Evolutionary conservation across 805 yeast species (phyloP).

Genomic region (Sugiyamaella valdiviana): DNA sequence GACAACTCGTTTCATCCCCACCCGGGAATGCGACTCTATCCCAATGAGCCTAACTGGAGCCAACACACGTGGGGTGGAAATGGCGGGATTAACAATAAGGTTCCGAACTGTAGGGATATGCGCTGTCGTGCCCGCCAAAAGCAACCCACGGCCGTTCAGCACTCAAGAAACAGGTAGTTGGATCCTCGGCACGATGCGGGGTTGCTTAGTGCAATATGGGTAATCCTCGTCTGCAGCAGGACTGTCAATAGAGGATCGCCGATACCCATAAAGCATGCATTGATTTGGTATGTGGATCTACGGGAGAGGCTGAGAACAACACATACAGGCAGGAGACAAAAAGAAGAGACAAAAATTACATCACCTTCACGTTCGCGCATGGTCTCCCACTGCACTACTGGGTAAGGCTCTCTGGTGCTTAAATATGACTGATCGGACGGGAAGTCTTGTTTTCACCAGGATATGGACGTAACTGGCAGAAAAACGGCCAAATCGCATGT

Average conservation of each 20-base stretch:
- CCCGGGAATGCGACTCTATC: no score
- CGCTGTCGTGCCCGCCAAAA: background rate
- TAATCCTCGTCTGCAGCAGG: no score
- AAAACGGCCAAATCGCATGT: no score
- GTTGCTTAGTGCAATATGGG: no score
- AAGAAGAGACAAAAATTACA: slow-evolving; percentile 37
- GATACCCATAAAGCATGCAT: background rate
- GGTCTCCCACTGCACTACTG: slow-evolving; percentile 53
- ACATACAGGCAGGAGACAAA: no score
- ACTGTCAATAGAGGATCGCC: background rate
- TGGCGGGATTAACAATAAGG: background rate
- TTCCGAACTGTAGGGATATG: background rate
- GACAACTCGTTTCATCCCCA: no score
- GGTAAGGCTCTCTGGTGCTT: slow-evolving; percentile 52
- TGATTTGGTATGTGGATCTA: background rate
- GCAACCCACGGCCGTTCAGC: background rate
- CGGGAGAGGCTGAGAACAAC: background rate
- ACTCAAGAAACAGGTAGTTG: no score
- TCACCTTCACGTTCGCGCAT: slow-evolving; percentile 50
- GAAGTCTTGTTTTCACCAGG: slow-evolving; percentile 55
- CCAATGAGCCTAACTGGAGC: no score
- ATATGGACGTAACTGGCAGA: slow-evolving; percentile 50
- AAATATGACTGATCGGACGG: slow-evolving; percentile 56
- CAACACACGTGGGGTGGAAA: no score
- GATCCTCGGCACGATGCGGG: no score